Evolutionary conservation across 495 filamentous ascomycete species (phyloP).

Genomic region (Cercophora newfieldiana): DNA sequence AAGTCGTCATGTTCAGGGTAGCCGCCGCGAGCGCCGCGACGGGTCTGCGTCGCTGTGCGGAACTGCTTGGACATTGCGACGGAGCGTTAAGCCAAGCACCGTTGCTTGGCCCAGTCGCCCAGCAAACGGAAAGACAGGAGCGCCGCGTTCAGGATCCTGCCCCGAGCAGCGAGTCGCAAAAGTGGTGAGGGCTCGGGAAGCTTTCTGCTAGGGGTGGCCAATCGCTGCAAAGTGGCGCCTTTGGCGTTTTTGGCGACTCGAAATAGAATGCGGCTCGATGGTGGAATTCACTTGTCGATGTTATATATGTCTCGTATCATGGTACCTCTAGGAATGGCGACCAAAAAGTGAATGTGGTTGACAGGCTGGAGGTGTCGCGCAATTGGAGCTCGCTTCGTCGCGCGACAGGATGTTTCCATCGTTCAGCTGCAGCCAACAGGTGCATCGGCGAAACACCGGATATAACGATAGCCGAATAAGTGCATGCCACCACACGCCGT

Average conservation of each 20-base stretch:
- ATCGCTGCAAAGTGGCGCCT: constrained; percentile 4
- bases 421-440: neutral
- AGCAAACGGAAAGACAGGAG: neutral
- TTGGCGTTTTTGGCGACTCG: neutral
- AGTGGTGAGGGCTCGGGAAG: neutral
- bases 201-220: constrained; percentile 3
- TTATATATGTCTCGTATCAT: neutral
- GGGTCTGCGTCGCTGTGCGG: constrained; percentile 62
- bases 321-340: neutral
- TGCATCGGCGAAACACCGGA: neutral
- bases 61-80: constrained; percentile 35
- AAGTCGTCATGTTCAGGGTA: constrained; percentile 93
- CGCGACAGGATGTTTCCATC: constrained; percentile 2
- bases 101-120: neutral
- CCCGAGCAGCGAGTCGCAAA: neutral
- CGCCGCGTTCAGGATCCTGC: neutral
- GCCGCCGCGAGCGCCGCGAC: constrained; percentile 67
- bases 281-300: neutral
- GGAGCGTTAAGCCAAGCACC: neutral
- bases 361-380: neutral
- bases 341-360: neutral
- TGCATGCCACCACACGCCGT: neutral
- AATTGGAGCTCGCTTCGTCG: neutral
- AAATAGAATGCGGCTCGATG: neutral
- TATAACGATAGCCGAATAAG: neutral